These are phyloP conservation scores for Neurospora sp. DNA, from an alignment of 495 filamentous ascomycete species.

Conservation along the genomic window DNA sequence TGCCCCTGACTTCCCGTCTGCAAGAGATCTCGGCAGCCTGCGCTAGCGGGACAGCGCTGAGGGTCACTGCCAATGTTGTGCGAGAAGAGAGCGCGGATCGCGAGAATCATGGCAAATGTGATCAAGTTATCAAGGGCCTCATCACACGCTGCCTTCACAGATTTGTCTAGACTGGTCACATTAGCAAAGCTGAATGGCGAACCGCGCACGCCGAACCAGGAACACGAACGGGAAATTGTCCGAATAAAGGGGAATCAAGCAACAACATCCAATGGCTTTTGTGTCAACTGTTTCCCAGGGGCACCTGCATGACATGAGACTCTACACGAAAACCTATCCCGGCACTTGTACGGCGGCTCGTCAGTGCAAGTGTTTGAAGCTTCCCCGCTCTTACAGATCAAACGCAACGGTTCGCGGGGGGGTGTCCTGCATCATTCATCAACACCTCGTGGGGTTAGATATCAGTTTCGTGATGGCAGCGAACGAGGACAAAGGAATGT, in stretches of 20 bases:
- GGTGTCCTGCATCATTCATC: neutral
- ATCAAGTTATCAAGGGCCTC: neutral
- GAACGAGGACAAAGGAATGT: neutral
- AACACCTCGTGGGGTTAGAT: neutral
- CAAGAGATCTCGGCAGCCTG: neutral
- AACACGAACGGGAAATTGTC: neutral
- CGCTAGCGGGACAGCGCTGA: neutral
- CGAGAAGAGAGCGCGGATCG: neutral
- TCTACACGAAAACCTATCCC: neutral
- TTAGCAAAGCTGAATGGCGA: neutral
- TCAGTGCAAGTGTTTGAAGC: neutral
- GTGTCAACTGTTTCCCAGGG: neutral
- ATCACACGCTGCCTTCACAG: neutral
- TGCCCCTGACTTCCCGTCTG: neutral
- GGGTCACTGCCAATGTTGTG: neutral
- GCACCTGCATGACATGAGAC: neutral
- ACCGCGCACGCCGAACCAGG: neutral
- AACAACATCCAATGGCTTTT: neutral
- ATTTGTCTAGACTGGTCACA: neutral
- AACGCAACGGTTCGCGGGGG: neutral
- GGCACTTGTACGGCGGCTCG: neutral
- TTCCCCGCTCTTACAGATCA: neutral
- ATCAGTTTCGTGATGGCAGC: neutral
- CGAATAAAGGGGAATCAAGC: neutral
- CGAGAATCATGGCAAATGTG: neutral